Conservation (phyloP, 768 basidiomycete genomes). For the Leccinum sublutescens region DNA sequence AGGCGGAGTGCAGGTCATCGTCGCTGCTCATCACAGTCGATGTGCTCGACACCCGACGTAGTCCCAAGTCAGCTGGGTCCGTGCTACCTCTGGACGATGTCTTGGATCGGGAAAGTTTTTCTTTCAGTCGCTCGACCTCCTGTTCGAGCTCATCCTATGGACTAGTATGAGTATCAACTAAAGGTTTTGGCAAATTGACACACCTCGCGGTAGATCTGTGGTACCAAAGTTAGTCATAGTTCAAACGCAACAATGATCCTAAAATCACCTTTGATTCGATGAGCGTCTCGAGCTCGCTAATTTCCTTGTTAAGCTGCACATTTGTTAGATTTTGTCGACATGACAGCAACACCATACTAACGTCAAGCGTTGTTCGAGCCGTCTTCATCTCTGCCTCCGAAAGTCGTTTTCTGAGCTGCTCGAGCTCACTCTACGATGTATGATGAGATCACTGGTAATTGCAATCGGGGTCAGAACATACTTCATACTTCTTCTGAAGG, state of each 20-base stretch:
- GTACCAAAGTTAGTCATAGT: slow-evolving; percentile 5
- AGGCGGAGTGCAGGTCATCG: slow-evolving; percentile 20
- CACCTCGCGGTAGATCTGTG: slow-evolving; percentile 82
- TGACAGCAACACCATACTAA: slow-evolving; percentile 32
- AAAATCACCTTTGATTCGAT: slow-evolving; percentile 84
- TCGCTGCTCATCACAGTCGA: slow-evolving; percentile 26
- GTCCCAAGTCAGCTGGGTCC: slow-evolving; percentile 37
- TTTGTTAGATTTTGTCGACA: slow-evolving; percentile 1
- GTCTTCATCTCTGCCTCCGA: slow-evolving; percentile 74
- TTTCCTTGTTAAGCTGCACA: slow-evolving; percentile 81
- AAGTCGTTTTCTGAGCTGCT: slow-evolving; percentile 67
- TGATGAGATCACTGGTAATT: not conserved
- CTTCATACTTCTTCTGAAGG: slow-evolving; percentile 53
- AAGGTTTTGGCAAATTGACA: slow-evolving; percentile 9
- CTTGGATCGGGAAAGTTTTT: slow-evolving; percentile 59
- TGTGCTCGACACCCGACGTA: slow-evolving; percentile 19
- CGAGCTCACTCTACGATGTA: slow-evolving; percentile 53
- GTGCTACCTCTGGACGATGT: slow-evolving; percentile 51
- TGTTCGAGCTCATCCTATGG: slow-evolving; percentile 80
- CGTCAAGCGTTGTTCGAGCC: slow-evolving; percentile 66
- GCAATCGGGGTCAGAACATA: slow-evolving; percentile 23
- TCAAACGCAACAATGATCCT: not conserved
- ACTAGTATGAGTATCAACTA: slow-evolving; percentile 13
- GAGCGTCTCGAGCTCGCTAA: slow-evolving; percentile 86
- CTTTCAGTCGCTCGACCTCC: slow-evolving; percentile 74